Evolutionary conservation across 352 stramenopile species (phyloP).

Genomic region (Saprolegnia diclina): DNA sequence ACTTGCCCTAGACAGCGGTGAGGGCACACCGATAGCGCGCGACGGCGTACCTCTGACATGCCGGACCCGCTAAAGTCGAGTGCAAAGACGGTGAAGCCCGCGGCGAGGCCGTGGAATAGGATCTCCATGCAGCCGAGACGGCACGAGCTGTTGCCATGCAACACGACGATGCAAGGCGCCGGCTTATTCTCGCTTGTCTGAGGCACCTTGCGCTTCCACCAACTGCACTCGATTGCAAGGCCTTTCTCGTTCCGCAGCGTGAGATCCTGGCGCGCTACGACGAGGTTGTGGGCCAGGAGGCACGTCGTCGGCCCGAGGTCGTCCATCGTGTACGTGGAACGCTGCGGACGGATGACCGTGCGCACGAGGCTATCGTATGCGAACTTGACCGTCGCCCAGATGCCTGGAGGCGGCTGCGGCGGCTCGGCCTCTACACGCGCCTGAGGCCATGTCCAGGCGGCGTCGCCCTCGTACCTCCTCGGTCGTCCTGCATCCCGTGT

Average conservation of each 20-base stretch:
- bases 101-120: constrained; percentile 42
- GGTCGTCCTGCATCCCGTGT: neutral
- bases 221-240: constrained; percentile 78
- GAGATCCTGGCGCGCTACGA: constrained; percentile 61
- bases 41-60: constrained; percentile 40
- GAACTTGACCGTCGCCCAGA: constrained; percentile 79
- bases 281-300: constrained; percentile 45
- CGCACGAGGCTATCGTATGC: constrained; percentile 77
- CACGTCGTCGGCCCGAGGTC: constrained; percentile 59
- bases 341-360: constrained; percentile 69
- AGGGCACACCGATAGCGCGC: neutral
- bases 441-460: neutral
- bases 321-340: constrained; percentile 51
- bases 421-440: constrained; percentile 28
- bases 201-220: constrained; percentile 59
- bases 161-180: constrained; percentile 71
- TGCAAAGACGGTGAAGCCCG: constrained; percentile 77
- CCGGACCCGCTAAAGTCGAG: constrained; percentile 75
- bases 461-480: neutral
- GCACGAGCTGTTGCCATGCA: constrained; percentile 82
- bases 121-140: constrained; percentile 66
- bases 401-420: constrained; percentile 35
- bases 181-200: constrained; percentile 28
- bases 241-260: constrained; percentile 69
- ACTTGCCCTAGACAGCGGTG: constrained; percentile 48